Base-by-base conservation (phyloP, 83 land plant genomes). In the Diphasiastrum complanatum region DNA sequence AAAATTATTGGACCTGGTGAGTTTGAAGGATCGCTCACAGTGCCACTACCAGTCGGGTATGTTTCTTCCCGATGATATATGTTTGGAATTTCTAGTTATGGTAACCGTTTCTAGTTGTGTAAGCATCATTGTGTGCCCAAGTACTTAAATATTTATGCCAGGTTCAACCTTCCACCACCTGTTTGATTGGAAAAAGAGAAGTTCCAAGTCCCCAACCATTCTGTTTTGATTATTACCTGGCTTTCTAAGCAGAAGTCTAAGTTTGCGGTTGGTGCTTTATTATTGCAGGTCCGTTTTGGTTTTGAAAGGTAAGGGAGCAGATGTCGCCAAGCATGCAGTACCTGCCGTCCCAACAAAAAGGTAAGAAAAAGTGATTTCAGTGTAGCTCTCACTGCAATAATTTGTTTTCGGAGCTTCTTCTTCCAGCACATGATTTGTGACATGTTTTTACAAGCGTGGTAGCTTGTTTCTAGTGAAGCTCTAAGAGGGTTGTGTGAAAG, bases 261-360 rank as follows among this genome's bases (percentile, higher is more conserved):
- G 43, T 40, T 8, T 40, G 43, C 16, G 12, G 8, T 16, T 8
- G 8, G 22, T 8, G 8, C 20, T 5, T 22, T 5, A 14, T 51
- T 59, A 19, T 67, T 61, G 47, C 80, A 91, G 89, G 61, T 91
- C 97, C 22, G 96, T 89, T 51, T 72, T 89, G 16, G 58, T 89
- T 53, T 38, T 86, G 38, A 83, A 79, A 40, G 92, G 92, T 2
- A 89, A 89, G 64, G 92, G 92, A 57, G 92, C 96, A n/a, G 92
- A 89, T 71, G 75, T 86, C 5, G 96, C 92, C 1, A 83, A 86
- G 38, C 96, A 89, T 66, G 85, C 88, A 43, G 78, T 89, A 23
- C 92, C 96, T 41, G 78, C 73, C 30, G 96, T 89, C 10, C 88
- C 85, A 4, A 54, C 65, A 1, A 76, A 76, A 43, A 68, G 91